Evolutionary conservation across 495 filamentous ascomycete species (phyloP).

Genomic region (Penicillium fimorum): DNA sequence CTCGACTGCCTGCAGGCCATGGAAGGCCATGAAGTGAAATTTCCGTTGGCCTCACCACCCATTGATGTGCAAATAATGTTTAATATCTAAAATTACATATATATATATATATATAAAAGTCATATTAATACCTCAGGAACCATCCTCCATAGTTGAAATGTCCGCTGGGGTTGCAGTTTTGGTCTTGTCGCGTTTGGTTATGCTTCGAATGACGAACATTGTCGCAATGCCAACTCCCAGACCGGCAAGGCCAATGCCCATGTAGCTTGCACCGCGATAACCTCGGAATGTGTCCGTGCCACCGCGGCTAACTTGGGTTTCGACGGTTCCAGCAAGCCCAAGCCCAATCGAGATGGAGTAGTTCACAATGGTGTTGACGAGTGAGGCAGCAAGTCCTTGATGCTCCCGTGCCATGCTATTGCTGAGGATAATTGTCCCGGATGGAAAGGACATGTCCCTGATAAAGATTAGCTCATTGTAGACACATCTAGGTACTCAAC

Average conservation of each 20-base stretch:
- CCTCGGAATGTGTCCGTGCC: conserved; percentile 36
- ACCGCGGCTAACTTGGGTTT: conserved; percentile 50
- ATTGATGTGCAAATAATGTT: no score
- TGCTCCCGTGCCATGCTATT: conserved; percentile 35
- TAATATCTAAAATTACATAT: no score
- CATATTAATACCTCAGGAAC: no score
- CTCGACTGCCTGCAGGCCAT: no score
- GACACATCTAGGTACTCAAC: no score
- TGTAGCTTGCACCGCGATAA: conserved; percentile 39
- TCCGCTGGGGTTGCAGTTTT: no score
- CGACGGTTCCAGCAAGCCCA: conserved; percentile 64
- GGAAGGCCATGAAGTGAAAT: no score
- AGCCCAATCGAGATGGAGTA: conserved; percentile 66
- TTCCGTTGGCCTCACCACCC: no score
- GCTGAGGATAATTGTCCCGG: conserved; percentile 36
- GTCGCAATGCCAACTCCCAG: conserved; percentile 11
- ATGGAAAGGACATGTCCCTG: conserved; percentile 42
- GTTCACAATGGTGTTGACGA: conserved; percentile 65
- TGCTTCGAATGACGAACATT: no score
- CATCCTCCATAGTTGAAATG: no score
- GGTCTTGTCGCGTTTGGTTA: no score
- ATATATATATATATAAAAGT: no score
- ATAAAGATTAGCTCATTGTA: conserved; percentile 16
- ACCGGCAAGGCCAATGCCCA: conserved; percentile 38
- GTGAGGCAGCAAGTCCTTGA: conserved; percentile 53